phyloP scores from a whole-genome alignment of 2,329 filamentous ascomycete species.

The Fusarium neocosmosporiellum region DNA sequence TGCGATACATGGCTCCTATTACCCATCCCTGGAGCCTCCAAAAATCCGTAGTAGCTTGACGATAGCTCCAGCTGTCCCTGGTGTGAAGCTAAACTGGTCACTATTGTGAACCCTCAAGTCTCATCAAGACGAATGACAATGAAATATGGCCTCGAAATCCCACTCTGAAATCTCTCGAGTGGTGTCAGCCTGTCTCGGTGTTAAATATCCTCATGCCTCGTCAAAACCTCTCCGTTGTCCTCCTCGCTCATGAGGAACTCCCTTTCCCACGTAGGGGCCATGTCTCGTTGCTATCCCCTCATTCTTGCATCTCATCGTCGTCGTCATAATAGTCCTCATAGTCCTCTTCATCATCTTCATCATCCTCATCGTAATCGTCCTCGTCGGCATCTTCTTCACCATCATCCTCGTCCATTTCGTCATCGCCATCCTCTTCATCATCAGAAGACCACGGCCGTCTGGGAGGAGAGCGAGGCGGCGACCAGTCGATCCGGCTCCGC shows the following conservation, averaged over 20 bases:
- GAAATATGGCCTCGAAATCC: not conserved
- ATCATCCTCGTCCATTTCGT: conserved; percentile 4
- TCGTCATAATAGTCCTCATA: not conserved
- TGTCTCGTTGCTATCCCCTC: not conserved
- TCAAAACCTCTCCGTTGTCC: not conserved
- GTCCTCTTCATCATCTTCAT: too few species aligned
- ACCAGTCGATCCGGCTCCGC: not conserved
- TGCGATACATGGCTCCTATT: not conserved
- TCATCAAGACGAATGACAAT: not conserved
- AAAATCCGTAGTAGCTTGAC: not conserved
- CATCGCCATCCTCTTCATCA: not conserved
- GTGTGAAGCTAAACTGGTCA: not conserved
- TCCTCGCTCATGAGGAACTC: not conserved
- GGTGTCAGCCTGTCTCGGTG: not conserved
- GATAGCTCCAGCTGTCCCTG: not conserved
- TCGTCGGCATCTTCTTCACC: too few species aligned
- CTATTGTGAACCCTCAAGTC: not conserved
- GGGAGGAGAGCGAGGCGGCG: not conserved
- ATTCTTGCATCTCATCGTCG: not conserved
- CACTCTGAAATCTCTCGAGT: not conserved
- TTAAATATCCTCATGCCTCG: not conserved
- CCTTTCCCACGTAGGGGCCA: not conserved
- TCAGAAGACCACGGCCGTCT: not conserved
- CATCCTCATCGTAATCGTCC: not conserved
- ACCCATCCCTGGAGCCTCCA: not conserved